Evolutionary conservation across 495 filamentous ascomycete species (phyloP), one percentile per base, ranked within the genome.

Genomic region (Hyaloscypha variabilis): DNA sequence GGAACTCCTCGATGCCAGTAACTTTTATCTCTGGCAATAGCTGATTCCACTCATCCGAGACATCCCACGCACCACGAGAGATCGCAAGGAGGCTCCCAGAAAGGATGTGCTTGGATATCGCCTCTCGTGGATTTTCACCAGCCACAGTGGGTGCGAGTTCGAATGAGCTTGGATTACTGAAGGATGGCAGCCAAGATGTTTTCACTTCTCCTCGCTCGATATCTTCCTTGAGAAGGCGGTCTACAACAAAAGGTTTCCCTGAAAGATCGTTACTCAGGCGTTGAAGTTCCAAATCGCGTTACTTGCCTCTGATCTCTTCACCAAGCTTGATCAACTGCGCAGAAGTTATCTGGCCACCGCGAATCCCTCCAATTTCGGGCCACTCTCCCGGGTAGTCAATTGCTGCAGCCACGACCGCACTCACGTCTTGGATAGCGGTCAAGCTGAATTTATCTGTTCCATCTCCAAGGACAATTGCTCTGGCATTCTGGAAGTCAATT

Each of bases 321-420:
- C 77, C 82, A 1, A 86, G 56, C 8, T 68, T 68, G 8, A 87
- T 34, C 10, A 85, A 11, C 50, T 84, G 55, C 1, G 62, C 55
- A 10, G 82, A 53, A 0, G 79, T 73, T 31, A 83, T 31, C 17
- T 64, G 67, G 29, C 73, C 77, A 10, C 85, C 85, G 29, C 67
- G 63, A 54, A 87, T 81, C 4, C 85, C 85, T 3, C 85, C 78
- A 6, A 77, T 63, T 14, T 72, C 67, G 6, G 86, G 85, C 85
- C 85, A 87, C 65, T 77, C 76, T n/a, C 83, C 84, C 19, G 83
- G 77, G 59, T 78, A 86, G 0, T 85, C 84, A 25, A 87, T 69
- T 1, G 84, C 84, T 61, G 60, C 50, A 42, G 73, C 78, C 0
- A 88, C 77, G 0, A 84, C 70, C 1, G 68, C 67, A 8, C 79